Base-by-base conservation (phyloP, 257 asterid genomes). In the Craterostigma plantagineum region DNA sequence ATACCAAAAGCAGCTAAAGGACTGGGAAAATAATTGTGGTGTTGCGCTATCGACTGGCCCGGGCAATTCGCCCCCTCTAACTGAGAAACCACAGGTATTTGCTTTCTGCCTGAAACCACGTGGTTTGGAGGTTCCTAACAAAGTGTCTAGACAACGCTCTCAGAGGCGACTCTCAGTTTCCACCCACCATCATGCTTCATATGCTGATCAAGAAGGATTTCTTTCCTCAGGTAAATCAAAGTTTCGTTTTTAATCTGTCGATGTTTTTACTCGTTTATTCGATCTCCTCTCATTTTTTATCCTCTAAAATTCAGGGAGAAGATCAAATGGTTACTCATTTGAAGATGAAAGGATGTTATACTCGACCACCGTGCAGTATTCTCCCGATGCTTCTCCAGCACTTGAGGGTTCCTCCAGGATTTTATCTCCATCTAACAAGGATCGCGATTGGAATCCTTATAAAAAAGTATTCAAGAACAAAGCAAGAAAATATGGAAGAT, bases 101-200 rank as follows among this genome's bases (percentile, higher is more conserved):
- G 87, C 93, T 45, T 81, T 81, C 63, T 81, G 93, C 60, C 57
- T 71, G 50, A 71, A 67, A 48, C 93, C 93, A 12, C 73, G 83
- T 38, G 92, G 92, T 33, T 61, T 81, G 54, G 93, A 81, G 43
- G 61, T 71, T 53, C 78, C 73, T 3, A 67, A 69, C 63, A 71
- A 53, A 64, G 75, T 77, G 30, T 74, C 86, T 33, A 77, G 74
- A 58, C 93, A 77, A 38, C 65, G 92, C 18, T 74, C 92, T n/a
- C 87, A 81, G 12, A 66, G 74, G 67, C 73, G 59, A 63, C 54
- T 71, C 45, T 40, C 71, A 11, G 69, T 64, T 49, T 58, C 79
- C 34, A 72, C 72, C 37, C 67, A 70, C 50, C 64, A 48, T 52
- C 77, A 68, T 43, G 49, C 65, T 49, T 55, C 54, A 47, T 48